phyloP scores from a whole-genome alignment of 192 early-diverging fungal species.

The Gryganskiella cystojenkinii region DNA sequence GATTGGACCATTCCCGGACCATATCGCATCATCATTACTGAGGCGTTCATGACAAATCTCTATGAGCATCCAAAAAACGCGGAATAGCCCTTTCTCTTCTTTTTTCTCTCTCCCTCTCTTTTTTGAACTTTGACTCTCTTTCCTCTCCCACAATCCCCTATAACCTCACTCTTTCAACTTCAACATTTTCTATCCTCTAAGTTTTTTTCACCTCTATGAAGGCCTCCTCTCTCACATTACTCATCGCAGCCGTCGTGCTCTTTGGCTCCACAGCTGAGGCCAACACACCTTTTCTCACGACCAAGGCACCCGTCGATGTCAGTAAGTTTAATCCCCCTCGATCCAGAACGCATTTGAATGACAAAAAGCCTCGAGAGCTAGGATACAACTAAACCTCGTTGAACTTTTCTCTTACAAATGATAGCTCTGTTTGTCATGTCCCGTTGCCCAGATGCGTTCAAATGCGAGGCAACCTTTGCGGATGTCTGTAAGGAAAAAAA shows the following conservation, averaged over 20 bases:
- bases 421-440: slow-evolving; percentile 77
- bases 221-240: too few relatives aligned
- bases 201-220: neutral
- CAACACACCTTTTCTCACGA: neutral
- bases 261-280: neutral
- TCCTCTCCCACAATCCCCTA: neutral
- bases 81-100: too few relatives aligned
- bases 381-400: too few relatives aligned
- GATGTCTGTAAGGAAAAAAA: too few relatives aligned
- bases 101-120: too few relatives aligned
- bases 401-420: neutral
- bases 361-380: neutral
- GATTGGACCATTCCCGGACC: too few relatives aligned
- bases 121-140: neutral
- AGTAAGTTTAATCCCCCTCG: slow-evolving; percentile 7
- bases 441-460: slow-evolving; percentile 71
- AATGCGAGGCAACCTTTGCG: slow-evolving; percentile 62
- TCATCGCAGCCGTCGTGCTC: neutral
- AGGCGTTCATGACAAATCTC: too few relatives aligned
- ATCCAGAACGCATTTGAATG: too few relatives aligned
- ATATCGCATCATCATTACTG: too few relatives aligned
- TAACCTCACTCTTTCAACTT: too few relatives aligned
- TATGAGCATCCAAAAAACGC: too few relatives aligned
- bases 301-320: slow-evolving; percentile 38
- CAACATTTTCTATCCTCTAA: neutral